Evolutionary conservation across 352 stramenopile species (phyloP).

Genomic region (Phytophthora cryptogea): DNA sequence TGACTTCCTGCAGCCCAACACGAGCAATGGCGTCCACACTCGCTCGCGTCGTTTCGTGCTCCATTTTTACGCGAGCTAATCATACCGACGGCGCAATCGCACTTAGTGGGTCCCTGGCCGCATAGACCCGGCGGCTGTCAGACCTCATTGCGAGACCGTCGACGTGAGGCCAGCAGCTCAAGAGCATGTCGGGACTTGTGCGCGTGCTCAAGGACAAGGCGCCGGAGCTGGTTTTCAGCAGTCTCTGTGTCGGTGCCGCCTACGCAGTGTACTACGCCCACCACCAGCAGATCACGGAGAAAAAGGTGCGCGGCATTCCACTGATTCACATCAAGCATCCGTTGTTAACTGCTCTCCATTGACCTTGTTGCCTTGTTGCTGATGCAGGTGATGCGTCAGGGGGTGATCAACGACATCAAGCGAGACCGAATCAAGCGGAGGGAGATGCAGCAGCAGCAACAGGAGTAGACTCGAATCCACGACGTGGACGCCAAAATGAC

Average conservation of each 20-base stretch:
- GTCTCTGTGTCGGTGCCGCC: constrained; percentile 43
- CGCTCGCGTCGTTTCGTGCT: constrained; percentile 25
- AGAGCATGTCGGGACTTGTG: constrained; percentile 19
- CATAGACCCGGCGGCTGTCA: constrained; percentile 23
- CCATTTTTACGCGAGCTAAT: constrained; percentile 21
- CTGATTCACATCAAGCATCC: neutral
- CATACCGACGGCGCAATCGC: constrained; percentile 26
- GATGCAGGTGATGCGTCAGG: constrained; percentile 67
- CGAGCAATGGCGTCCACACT: constrained; percentile 2
- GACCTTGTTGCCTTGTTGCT: constrained; percentile 4
- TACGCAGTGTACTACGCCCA: constrained; percentile 83
- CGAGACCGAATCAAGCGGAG: constrained; percentile 62
- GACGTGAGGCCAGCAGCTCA: constrained; percentile 8
- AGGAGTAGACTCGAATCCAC: constrained; percentile 21
- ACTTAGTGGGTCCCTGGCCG: constrained; percentile 18
- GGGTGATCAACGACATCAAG: constrained; percentile 84
- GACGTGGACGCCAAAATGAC: constrained; percentile 12
- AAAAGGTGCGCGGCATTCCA: constrained; percentile 50
- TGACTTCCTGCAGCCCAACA: constrained; percentile 24
- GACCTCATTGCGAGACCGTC: constrained; percentile 3
- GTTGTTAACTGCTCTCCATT: neutral
- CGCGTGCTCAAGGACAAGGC: constrained; percentile 47
- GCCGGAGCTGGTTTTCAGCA: constrained; percentile 51
- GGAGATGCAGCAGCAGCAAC: constrained; percentile 43
- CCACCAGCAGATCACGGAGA: constrained; percentile 72